Conservation (phyloP, 192 early-diverging fungal genomes). For the Coemansia sp. region DNA sequence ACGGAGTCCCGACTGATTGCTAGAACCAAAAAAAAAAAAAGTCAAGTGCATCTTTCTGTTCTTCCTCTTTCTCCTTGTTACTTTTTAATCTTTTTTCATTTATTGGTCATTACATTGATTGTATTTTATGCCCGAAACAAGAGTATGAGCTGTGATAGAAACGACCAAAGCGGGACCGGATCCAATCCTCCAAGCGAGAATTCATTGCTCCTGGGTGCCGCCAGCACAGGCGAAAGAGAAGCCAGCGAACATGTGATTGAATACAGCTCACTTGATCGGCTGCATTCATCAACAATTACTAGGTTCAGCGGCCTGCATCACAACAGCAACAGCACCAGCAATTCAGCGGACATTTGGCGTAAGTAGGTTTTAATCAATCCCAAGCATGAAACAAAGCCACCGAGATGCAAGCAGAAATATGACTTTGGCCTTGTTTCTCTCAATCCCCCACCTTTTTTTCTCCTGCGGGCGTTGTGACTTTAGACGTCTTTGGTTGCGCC, state of each 20-base stretch:
- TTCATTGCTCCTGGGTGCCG: not conserved
- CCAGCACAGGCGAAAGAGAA: not conserved
- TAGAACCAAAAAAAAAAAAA: not conserved
- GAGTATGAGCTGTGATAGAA: not conserved
- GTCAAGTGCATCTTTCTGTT: not conserved
- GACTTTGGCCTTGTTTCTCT: not conserved
- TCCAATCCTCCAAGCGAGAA: conserved; percentile 2
- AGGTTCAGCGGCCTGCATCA: conserved; percentile 4
- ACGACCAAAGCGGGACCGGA: not conserved
- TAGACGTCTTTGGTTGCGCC: not conserved
- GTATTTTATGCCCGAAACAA: not conserved
- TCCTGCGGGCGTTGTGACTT: not conserved
- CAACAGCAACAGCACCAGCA: not conserved
- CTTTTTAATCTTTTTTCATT: not conserved
- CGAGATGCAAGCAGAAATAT: not conserved
- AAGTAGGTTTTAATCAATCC: not conserved
- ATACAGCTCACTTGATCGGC: conserved; percentile 11
- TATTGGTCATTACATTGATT: not conserved
- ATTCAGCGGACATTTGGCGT: not conserved
- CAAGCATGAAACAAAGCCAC: not conserved
- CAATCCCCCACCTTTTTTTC: too few relatives aligned
- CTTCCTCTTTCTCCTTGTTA: not conserved
- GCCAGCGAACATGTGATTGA: conserved; percentile 6
- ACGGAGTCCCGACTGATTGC: not conserved
- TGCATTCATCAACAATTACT: not conserved